These are phyloP conservation scores for Puccinia triticina DNA, from an alignment of 1,284 basidiomycete genomes.

Conservation along the genomic window DNA sequence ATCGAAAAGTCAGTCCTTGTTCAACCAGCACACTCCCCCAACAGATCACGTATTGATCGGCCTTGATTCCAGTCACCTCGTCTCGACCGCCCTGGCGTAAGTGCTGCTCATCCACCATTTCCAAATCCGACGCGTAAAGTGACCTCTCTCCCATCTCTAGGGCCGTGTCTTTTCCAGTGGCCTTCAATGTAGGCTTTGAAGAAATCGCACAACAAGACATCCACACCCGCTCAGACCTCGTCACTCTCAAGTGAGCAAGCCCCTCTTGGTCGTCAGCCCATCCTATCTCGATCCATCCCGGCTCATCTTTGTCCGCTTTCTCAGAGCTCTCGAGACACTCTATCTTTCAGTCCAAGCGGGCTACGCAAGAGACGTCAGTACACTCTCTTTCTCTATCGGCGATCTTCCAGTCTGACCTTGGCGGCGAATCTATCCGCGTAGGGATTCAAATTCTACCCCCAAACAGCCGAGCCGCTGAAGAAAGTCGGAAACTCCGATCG, in stretches of 20 bases:
- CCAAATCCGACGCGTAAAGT: background rate
- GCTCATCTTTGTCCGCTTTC: background rate
- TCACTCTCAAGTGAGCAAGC: conserved; percentile 32
- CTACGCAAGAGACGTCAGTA: conserved; percentile 47
- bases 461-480: conserved; percentile 14
- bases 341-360: conserved; percentile 41
- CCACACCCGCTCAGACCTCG: conserved; percentile 32
- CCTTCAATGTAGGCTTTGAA: conserved; percentile 48
- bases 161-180: conserved; percentile 40
- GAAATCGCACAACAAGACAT: conserved; percentile 30
- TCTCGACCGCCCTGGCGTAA: conserved; percentile 47
- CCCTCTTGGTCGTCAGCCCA: background rate
- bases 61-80: conserved; percentile 23
- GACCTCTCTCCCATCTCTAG: conserved; percentile 1
- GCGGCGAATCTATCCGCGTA: background rate
- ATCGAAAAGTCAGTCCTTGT: conserved; percentile 32
- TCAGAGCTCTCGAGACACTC: conserved; percentile 43
- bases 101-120: background rate
- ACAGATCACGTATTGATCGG: background rate
- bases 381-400: background rate
- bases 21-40: background rate
- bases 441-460: conserved; percentile 51
- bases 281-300: background rate
- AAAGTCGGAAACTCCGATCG: conserved; percentile 22
- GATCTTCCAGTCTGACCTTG: background rate